phyloP scores from a whole-genome alignment of 1,284 basidiomycete species.

The Vanrija pseudolonga region DNA sequence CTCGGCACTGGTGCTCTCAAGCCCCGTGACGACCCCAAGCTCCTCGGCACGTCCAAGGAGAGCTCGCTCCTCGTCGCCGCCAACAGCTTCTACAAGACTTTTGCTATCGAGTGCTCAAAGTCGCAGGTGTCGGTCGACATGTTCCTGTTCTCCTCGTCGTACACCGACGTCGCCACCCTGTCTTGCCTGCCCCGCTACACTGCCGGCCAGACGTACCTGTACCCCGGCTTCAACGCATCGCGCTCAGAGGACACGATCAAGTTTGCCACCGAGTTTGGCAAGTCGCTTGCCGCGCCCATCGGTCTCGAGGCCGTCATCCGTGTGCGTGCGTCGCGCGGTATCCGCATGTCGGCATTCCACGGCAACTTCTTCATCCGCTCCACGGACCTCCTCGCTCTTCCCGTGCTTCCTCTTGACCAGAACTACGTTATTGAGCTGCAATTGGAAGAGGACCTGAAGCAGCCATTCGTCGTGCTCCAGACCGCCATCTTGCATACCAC shows the following conservation, averaged over 20 bases:
- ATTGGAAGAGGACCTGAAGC: slow-evolving; percentile 91
- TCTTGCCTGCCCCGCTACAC: slow-evolving; percentile 90
- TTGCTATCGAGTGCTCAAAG: slow-evolving; percentile 97
- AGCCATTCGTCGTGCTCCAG: slow-evolving; percentile 92
- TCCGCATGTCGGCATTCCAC: slow-evolving; percentile 97
- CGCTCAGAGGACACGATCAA: slow-evolving; percentile 94
- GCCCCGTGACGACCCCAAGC: slow-evolving; percentile 92
- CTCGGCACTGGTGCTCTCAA: slow-evolving; percentile 89
- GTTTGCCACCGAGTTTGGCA: slow-evolving; percentile 95
- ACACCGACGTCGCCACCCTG: slow-evolving; percentile 87
- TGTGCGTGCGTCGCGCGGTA: slow-evolving; percentile 87
- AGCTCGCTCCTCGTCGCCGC: slow-evolving; percentile 81
- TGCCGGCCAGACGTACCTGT: slow-evolving; percentile 96
- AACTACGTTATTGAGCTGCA: slow-evolving; percentile 96
- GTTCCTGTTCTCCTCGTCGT: slow-evolving; percentile 92
- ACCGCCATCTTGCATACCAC: slow-evolving; percentile 95
- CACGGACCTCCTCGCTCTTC: slow-evolving; percentile 93
- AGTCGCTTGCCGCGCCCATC: slow-evolving; percentile 88
- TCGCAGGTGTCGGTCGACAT: slow-evolving; percentile 98
- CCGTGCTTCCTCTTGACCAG: slow-evolving; percentile 92
- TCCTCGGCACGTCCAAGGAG: slow-evolving; percentile 93
- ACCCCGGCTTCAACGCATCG: slow-evolving; percentile 94
- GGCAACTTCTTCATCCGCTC: slow-evolving; percentile 99
- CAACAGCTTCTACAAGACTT: slow-evolving; percentile 96
- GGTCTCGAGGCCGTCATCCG: slow-evolving; percentile 97